phyloP scores from a whole-genome alignment of 345 rosid species.

The Arabis hirsuta region DNA sequence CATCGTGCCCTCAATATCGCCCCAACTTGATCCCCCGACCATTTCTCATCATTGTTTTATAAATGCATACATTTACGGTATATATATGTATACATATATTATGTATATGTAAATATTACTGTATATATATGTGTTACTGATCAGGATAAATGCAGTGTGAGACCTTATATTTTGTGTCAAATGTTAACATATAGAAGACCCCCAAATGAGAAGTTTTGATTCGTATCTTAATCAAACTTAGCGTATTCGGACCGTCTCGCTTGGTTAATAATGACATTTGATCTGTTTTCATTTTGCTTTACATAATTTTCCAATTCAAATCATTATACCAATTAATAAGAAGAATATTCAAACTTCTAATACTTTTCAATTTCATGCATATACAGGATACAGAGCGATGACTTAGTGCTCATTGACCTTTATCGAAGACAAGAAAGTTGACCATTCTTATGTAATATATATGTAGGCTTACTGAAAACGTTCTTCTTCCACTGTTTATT shows the following conservation, averaged over 20 bases:
- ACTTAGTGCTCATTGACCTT: conserved; percentile 8
- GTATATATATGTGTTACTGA: no score
- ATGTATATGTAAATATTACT: no score
- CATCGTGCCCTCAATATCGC: conserved; percentile 49
- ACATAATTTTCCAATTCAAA: neutral
- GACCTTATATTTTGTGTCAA: neutral
- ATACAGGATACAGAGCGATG: neutral
- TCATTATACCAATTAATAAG: neutral
- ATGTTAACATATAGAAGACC: neutral
- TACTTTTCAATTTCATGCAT: conserved; percentile 20
- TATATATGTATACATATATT: neutral
- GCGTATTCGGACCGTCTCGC: conserved; percentile 16
- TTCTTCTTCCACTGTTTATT: neutral
- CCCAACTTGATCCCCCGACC: conserved; percentile 47
- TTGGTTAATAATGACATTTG: neutral
- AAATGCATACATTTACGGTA: conserved; percentile 17
- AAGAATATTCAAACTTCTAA: conserved; percentile 9
- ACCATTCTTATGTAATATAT: conserved; percentile 7
- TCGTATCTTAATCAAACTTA: conserved; percentile 6
- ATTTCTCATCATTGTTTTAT: conserved; percentile 43
- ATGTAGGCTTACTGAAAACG: neutral
- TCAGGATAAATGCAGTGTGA: neutral
- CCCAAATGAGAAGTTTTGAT: neutral
- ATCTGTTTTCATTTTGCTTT: conserved; percentile 16
- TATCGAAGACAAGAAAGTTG: conserved; percentile 6